Evolutionary conservation across 192 early-diverging fungal genomes (phyloP).

Genomic region (Coemansia sp.): DNA sequence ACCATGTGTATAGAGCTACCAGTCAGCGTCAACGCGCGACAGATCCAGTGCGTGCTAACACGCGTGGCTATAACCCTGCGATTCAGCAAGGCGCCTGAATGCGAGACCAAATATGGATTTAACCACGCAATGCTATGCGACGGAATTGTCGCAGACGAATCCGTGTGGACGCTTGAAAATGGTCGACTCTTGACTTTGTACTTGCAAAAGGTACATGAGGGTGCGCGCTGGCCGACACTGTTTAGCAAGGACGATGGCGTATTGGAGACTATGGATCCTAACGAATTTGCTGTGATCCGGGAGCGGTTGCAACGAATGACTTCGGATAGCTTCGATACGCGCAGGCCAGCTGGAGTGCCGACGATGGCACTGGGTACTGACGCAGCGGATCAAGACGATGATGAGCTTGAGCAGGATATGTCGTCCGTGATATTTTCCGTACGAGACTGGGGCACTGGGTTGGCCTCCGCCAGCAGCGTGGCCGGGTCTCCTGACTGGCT

Average conservation of each 20-base stretch:
- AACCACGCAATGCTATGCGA: slow-evolving; percentile 27
- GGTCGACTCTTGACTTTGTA: slow-evolving; percentile 60
- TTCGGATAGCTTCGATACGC: slow-evolving; percentile 24
- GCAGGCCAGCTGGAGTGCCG: not conserved
- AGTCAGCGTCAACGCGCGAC: slow-evolving; percentile 48
- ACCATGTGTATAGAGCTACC: slow-evolving; percentile 65
- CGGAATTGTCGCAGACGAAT: slow-evolving; percentile 57
- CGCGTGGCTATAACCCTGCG: slow-evolving; percentile 50
- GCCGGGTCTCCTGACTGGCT: slow-evolving; percentile 65
- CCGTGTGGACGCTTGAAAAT: slow-evolving; percentile 69
- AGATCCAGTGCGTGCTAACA: slow-evolving; percentile 61
- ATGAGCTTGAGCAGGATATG: slow-evolving; percentile 26
- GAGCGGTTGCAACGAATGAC: slow-evolving; percentile 65
- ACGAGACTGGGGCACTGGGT: slow-evolving; percentile 37
- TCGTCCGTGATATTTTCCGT: slow-evolving; percentile 41
- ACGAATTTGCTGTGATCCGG: slow-evolving; percentile 60
- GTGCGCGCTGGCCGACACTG: slow-evolving; percentile 66
- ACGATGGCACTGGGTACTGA: slow-evolving; percentile 14
- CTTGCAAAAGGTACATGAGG: slow-evolving; percentile 61
- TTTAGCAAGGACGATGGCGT: slow-evolving; percentile 63
- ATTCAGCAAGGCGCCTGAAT: slow-evolving; percentile 19
- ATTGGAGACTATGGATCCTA: slow-evolving; percentile 62
- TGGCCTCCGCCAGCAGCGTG: slow-evolving; percentile 44
- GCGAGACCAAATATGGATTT: slow-evolving; percentile 11
- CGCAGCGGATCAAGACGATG: slow-evolving; percentile 24